phyloP scores from a whole-genome alignment of 208 protist genomes.

The Acanthamoeba culbertsoni region DNA sequence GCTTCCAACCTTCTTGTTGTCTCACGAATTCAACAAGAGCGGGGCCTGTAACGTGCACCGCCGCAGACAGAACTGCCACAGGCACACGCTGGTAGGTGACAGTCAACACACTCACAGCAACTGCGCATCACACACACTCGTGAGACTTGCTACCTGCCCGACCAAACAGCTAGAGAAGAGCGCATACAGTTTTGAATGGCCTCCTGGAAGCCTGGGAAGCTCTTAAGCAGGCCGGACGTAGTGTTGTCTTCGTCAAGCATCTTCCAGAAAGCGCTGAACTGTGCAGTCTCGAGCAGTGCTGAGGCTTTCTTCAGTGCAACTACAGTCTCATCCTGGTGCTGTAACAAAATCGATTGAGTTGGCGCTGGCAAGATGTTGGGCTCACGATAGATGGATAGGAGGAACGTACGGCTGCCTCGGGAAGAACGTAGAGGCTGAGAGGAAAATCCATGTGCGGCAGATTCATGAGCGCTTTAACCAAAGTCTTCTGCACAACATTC shows the following conservation, averaged over 20 bases:
- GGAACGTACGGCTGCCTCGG: slow-evolving; percentile 38
- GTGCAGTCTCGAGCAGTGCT: slow-evolving; percentile 37
- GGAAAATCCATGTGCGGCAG: slow-evolving; percentile 73
- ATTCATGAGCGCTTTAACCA: slow-evolving; percentile 74
- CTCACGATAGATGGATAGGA: not conserved
- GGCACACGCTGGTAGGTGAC: slow-evolving; percentile 43
- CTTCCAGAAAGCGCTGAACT: slow-evolving; percentile 48
- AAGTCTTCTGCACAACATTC: slow-evolving; percentile 62
- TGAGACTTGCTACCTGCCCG: no score
- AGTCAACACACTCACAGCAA: not conserved
- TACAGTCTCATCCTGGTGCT: not conserved
- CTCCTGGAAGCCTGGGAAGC: slow-evolving; percentile 36
- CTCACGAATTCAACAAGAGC: not conserved
- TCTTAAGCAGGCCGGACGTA: not conserved
- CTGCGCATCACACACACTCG: not conserved
- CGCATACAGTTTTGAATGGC: slow-evolving; percentile 50
- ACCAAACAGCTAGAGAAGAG: not conserved
- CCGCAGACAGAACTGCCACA: not conserved
- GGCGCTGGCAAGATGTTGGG: not conserved
- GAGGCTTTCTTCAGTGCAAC: not conserved
- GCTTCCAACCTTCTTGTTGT: not conserved
- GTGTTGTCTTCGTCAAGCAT: not conserved
- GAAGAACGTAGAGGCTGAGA: slow-evolving; percentile 75
- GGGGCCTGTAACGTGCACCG: not conserved
- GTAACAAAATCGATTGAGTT: not conserved